Evolutionary conservation across 2,329 filamentous ascomycete genomes (phyloP).

Genomic region (Epichloe coenophiala): DNA sequence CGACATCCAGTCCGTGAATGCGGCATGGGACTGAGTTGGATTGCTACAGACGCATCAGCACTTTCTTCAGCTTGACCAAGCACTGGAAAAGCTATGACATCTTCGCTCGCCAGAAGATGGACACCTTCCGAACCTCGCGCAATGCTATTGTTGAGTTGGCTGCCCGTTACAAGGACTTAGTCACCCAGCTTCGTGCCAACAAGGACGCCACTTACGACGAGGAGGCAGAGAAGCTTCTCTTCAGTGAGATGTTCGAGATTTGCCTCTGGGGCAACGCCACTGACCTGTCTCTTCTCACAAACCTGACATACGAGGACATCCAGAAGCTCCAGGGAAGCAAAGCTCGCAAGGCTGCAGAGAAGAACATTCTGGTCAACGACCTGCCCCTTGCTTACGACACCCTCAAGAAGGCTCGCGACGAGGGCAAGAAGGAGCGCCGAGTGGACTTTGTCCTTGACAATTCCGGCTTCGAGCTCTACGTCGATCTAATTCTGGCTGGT

Average conservation of each 20-base stretch:
- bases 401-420: constrained; percentile 50
- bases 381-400: constrained; percentile 57
- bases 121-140: constrained; percentile 82
- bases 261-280: constrained; percentile 97
- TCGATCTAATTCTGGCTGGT: constrained; percentile 82
- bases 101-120: constrained; percentile 80
- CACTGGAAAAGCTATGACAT: constrained; percentile 88
- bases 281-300: constrained; percentile 81
- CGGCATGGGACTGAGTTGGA: background rate
- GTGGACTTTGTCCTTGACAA: constrained; percentile 97
- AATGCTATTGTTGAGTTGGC: constrained; percentile 75
- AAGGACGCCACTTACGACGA: constrained; percentile 41
- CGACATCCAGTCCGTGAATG: background rate
- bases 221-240: constrained; percentile 63
- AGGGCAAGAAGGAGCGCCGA: constrained; percentile 53
- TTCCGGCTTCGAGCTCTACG: constrained; percentile 91
- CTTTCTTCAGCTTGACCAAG: constrained; percentile 60
- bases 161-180: constrained; percentile 60
- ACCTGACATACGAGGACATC: constrained; percentile 86
- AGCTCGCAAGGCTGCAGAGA: constrained; percentile 73
- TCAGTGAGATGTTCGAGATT: constrained; percentile 89
- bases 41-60: constrained; percentile 52
- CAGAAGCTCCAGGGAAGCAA: constrained; percentile 88
- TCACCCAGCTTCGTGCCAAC: constrained; percentile 46
- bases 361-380: constrained; percentile 87